A percentile compares a stretch with the other conserved stretches of the same genome.
Evolutionary conservation across 176 grass and related monocot species (phyloP).

Genomic region (Secale cereale): DNA sequence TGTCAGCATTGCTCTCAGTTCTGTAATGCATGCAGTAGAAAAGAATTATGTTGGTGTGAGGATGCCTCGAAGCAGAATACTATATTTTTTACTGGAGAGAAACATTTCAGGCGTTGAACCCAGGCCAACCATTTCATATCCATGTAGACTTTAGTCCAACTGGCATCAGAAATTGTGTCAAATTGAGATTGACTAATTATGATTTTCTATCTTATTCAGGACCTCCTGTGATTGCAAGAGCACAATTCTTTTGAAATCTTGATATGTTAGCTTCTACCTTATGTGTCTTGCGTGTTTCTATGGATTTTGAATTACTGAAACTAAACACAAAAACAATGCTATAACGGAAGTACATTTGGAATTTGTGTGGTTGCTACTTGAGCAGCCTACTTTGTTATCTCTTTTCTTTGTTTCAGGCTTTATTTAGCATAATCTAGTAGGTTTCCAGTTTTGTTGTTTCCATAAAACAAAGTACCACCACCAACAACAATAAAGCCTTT

Average conservation of each 20-base stretch:
- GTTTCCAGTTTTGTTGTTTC: slow-evolving; percentile 3
- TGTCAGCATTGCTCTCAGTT: not conserved
- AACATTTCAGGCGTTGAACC: not conserved
- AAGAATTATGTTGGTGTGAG: not conserved
- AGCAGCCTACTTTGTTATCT: not conserved
- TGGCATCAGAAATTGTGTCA: not conserved
- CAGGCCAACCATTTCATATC: not conserved
- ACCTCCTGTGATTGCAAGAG: not conserved
- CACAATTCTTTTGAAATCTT: not conserved
- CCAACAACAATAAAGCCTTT: too few species aligned
- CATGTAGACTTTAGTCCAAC: not conserved
- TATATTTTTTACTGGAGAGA: not conserved
- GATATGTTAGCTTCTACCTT: not conserved
- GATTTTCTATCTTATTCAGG: not conserved
- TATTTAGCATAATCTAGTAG: not conserved
- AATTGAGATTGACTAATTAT: not conserved
- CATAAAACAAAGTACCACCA: not conserved
- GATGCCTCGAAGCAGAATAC: not conserved
- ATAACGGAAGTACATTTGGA: not conserved
- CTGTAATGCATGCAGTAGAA: not conserved
- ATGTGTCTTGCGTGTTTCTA: not conserved
- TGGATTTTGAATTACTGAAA: not conserved
- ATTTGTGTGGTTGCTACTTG: not conserved
- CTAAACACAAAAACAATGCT: not conserved
- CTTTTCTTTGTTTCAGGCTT: not conserved